Base-by-base conservation (phyloP, 2,329 filamentous ascomycete genomes). In the Teratosphaeria nubilosa region DNA sequence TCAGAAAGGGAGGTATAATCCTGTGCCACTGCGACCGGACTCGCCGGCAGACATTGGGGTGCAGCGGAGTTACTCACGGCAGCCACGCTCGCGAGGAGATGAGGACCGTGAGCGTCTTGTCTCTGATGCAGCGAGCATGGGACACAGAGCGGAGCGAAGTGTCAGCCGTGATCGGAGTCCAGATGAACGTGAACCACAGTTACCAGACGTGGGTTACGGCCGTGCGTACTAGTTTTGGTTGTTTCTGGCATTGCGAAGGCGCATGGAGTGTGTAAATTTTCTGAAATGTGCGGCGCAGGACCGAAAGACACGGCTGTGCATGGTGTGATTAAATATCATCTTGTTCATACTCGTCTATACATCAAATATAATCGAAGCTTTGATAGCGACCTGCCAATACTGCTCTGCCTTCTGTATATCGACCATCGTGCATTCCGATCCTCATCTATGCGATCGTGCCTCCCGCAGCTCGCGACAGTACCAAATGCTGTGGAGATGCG, bases 51-150 rank as follows among this genome's bases (percentile, higher is more conserved):
- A 55, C 14, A 56, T 55, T 30, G 51, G 13, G 50, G 25, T 27
- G 27, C 50, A 54, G 2, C 63, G 63, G 27, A 56, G 57, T 50
- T 56, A 52, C 34, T 58, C 54, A 34, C 59, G 66, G 34, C 56
- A 59, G 6, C 51, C 57, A 27, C 57, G 57, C 51, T 59, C 59
- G 50, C 55, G 56, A 24, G 51, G 67, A 34, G 66, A 66, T 51
- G 66, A 69, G 45, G 69, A 68, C 25, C 61, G 63, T 6, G 68
- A 69, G 31, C 56, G 61, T 20, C 63, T 73, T 14, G 61, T 73
- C 31, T 64, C 63, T 2, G 57, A 61, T 34, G 71, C 71, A 4
- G 70, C 70, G 27, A 62, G 65, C 56, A 71, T 72, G 67, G 68
- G 64, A 2, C 55, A 56, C 24, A 62, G 65, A 34, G 58, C 62